Evolutionary conservation across 139 green algal genomes (phyloP).

Genomic region (Closterium sp.): DNA sequence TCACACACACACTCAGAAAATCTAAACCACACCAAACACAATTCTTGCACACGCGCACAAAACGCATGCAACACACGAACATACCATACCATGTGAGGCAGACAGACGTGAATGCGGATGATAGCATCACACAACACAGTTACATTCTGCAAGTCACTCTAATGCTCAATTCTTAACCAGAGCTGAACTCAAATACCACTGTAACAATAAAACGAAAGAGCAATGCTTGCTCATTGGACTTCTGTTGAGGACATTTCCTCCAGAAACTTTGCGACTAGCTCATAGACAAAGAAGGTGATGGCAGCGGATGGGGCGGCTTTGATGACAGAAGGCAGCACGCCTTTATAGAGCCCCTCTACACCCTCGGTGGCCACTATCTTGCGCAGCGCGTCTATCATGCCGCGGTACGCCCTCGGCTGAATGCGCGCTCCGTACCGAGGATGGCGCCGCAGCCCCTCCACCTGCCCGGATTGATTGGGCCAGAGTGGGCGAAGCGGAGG

Average conservation of each 20-base stretch:
- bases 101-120: too few relatives aligned
- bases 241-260: background rate
- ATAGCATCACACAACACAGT: too few relatives aligned
- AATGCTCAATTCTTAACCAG: too few relatives aligned
- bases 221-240: background rate
- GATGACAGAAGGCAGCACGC: conserved; percentile 78
- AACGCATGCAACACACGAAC: too few relatives aligned
- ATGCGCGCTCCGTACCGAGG: conserved; percentile 75
- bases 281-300: conserved; percentile 87
- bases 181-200: too few relatives aligned
- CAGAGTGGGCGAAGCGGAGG: too few relatives aligned
- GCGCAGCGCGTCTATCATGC: conserved; percentile 10
- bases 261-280: conserved; percentile 36
- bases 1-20: too few relatives aligned
- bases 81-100: too few relatives aligned
- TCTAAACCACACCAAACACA: too few relatives aligned
- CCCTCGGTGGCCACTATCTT: conserved; percentile 45
- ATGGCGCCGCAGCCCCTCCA: conserved; percentile 66
- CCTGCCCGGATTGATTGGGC: conserved; percentile 13
- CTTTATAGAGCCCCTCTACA: conserved; percentile 88
- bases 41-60: too few relatives aligned
- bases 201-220: too few relatives aligned
- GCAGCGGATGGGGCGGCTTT: conserved; percentile 91
- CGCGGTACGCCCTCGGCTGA: conserved; percentile 60
- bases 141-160: too few relatives aligned